These are phyloP conservation scores for Dacryopinax primogenitus DNA, from an alignment of 768 basidiomycete genomes.

Conservation along the genomic window DNA sequence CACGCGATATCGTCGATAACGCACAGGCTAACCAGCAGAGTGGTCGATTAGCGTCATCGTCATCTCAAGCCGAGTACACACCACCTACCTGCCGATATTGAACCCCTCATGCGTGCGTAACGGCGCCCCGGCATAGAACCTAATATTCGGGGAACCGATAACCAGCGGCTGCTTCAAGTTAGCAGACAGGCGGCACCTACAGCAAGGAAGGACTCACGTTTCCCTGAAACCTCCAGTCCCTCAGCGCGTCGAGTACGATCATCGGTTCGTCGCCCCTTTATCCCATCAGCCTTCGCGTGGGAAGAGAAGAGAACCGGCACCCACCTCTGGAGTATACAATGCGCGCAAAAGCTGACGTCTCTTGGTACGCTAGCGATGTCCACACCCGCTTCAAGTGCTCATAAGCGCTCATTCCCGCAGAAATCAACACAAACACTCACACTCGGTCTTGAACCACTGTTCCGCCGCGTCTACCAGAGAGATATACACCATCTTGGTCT, in stretches of 20 bases:
- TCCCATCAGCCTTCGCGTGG: background rate
- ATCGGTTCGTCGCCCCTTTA: conserved; percentile 57
- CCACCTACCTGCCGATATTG: conserved; percentile 66
- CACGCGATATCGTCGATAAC: conserved; percentile 74
- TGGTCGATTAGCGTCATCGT: background rate
- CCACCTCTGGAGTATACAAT: conserved; percentile 68
- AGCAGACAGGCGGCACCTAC: background rate
- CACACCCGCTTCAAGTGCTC: conserved; percentile 34
- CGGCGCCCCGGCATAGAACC: conserved; percentile 89
- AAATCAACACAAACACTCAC: too few species aligned
- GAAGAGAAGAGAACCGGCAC: conserved; percentile 17
- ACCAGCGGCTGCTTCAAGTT: conserved; percentile 49
- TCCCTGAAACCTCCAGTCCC: conserved; percentile 79
- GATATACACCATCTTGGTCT: conserved; percentile 71
- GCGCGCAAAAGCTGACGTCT: conserved; percentile 65
- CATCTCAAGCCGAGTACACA: background rate
- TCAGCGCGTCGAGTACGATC: conserved; percentile 61
- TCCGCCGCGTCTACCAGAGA: conserved; percentile 72
- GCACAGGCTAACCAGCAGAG: conserved; percentile 41
- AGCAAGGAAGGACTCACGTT: conserved; percentile 42
- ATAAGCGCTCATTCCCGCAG: too few species aligned
- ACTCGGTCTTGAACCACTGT: conserved; percentile 88
- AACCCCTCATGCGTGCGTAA: conserved; percentile 77
- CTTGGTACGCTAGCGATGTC: conserved; percentile 37
- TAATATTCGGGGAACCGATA: conserved; percentile 47